phyloP scores from a whole-genome alignment of 306 rosid genomes.

The Trifolium subterraneum region DNA sequence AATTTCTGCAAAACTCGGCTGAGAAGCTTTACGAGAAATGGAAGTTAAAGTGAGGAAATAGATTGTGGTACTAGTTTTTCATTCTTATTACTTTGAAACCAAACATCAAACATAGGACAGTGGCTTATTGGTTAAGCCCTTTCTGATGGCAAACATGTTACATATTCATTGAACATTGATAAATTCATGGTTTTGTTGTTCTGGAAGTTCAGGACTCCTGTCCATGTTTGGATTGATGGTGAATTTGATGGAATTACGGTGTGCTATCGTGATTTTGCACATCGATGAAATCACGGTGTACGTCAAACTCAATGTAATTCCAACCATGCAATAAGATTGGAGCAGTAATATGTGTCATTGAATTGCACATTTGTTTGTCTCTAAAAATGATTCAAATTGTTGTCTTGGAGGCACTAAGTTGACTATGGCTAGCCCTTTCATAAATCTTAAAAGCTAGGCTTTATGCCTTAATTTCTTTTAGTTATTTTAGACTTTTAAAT shows the following conservation, averaged over 20 bases:
- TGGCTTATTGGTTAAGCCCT: constrained; percentile 1
- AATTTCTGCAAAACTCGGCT: constrained; percentile 54
- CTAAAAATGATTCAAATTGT: neutral
- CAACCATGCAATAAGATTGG: constrained; percentile 3
- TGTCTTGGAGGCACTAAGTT: neutral
- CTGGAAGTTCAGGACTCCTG: neutral
- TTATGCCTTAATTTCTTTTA: neutral
- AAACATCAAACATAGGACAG: constrained; percentile 1
- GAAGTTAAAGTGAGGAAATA: constrained; percentile 12
- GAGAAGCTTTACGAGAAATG: constrained; percentile 25
- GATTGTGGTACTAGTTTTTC: constrained; percentile 24
- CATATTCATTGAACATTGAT: constrained; percentile 6
- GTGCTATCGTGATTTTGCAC: neutral
- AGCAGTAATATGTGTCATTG: neutral
- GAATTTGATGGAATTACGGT: neutral
- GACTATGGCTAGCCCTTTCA: neutral
- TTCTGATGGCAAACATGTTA: constrained; percentile 21
- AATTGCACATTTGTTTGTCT: constrained; percentile 7
- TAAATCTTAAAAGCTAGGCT: too few relatives aligned
- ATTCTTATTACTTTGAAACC: constrained; percentile 4
- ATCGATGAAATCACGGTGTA: too few relatives aligned
- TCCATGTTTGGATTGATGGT: neutral
- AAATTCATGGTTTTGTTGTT: constrained; percentile 32
- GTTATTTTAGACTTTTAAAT: neutral
- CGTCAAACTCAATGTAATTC: neutral